These are phyloP conservation scores for Chaetomium olivaceum DNA, from an alignment of 2,329 filamentous ascomycete genomes.

Conservation along the genomic window DNA sequence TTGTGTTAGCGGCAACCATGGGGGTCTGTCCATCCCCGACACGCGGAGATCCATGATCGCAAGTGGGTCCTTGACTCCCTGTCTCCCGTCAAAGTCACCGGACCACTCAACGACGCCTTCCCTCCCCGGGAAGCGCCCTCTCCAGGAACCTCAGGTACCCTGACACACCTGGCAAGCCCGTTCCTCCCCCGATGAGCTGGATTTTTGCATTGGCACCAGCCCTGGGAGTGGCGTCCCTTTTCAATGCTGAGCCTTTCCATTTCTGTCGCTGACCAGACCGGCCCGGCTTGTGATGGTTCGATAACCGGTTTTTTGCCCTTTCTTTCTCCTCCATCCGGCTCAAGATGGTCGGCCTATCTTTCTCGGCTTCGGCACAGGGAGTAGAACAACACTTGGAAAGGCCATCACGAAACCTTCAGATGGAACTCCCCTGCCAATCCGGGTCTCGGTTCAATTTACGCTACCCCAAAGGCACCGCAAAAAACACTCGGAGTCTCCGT, in stretches of 20 bases:
- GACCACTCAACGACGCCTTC: constrained; percentile 6
- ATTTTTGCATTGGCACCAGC: not conserved
- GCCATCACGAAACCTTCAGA: not conserved
- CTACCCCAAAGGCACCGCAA: not conserved
- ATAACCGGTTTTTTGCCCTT: not conserved
- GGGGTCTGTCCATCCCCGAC: not conserved
- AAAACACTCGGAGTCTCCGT: not conserved
- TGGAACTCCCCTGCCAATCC: not conserved
- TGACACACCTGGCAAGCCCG: not conserved
- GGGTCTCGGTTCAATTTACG: not conserved
- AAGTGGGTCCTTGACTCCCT: constrained; percentile 1
- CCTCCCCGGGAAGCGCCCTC: not conserved
- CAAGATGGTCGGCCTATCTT: not conserved
- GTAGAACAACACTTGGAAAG: not conserved
- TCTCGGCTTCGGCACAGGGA: not conserved
- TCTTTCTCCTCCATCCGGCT: not conserved
- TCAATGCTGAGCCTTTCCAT: not conserved
- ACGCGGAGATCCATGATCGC: not conserved
- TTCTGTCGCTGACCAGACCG: not conserved
- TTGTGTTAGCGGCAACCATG: constrained; percentile 9
- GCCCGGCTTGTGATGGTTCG: not conserved
- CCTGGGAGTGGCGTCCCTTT: not conserved
- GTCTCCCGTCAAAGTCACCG: not conserved
- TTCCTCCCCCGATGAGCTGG: not conserved
- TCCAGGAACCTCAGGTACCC: constrained; percentile 4